Percentiles rank a stretch among this genome's conserved stretches.
phyloP scores from a whole-genome alignment of 2,329 filamentous ascomycete species.

The Diaporthe caulivora region DNA sequence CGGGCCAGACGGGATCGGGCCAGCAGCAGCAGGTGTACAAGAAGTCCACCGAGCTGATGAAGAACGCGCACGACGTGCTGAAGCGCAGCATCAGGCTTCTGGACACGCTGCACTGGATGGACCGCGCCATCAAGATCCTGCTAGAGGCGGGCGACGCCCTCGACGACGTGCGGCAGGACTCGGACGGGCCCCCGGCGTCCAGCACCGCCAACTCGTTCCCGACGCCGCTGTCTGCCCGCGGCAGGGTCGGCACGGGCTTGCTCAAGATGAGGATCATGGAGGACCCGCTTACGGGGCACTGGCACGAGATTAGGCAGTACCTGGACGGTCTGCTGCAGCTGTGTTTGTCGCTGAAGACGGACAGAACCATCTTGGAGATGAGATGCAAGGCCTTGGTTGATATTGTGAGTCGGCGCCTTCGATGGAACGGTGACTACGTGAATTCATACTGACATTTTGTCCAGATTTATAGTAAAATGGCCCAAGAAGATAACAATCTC shows the following conservation, averaged over 20 bases:
- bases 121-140: slow-evolving; percentile 58
- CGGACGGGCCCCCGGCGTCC: slow-evolving; percentile 35
- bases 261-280: slow-evolving; percentile 39
- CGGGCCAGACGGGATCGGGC: slow-evolving; percentile 25
- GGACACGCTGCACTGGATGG: slow-evolving; percentile 62
- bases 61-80: slow-evolving; percentile 59
- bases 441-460: slow-evolving; percentile 21
- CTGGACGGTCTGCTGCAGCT: slow-evolving; percentile 58
- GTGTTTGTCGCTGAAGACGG: slow-evolving; percentile 59
- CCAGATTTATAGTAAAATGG: slow-evolving; percentile 62
- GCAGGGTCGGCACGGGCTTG: slow-evolving; percentile 40
- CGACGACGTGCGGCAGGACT: slow-evolving; percentile 46
- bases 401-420: slow-evolving; percentile 50
- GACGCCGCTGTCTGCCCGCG: slow-evolving; percentile 37
- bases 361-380: slow-evolving; percentile 60
- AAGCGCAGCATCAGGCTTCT: slow-evolving; percentile 60
- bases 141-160: slow-evolving; percentile 59
- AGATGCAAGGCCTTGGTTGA: slow-evolving; percentile 61
- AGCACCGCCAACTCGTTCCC: slow-evolving; percentile 29
- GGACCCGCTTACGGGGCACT: slow-evolving; percentile 51
- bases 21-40: slow-evolving; percentile 52
- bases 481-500: slow-evolving; percentile 61
- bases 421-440: not conserved
- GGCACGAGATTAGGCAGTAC: slow-evolving; percentile 62
- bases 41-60: slow-evolving; percentile 61